Percentiles rank a stretch among this genome's conserved stretches.
phyloP scores from a whole-genome alignment of 352 stramenopile species.

The Peronospora farinosa region DNA sequence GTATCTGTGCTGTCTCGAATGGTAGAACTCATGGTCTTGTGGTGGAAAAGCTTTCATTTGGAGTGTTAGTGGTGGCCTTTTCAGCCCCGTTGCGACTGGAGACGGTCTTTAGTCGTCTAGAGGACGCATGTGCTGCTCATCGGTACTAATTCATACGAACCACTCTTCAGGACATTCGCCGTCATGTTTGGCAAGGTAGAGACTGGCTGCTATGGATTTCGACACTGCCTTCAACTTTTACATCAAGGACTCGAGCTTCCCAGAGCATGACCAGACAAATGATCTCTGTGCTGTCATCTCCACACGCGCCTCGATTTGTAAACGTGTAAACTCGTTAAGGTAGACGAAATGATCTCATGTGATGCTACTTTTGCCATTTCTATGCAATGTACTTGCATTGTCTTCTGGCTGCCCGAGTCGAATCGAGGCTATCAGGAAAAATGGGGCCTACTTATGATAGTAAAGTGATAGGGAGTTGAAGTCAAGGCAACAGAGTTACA shows the following conservation, averaged over 20 bases:
- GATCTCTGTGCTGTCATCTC: slow-evolving; percentile 41
- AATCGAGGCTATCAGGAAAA: slow-evolving; percentile 63
- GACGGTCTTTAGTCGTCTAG: slow-evolving; percentile 28
- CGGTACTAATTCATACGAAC: slow-evolving; percentile 22
- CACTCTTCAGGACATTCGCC: slow-evolving; percentile 12
- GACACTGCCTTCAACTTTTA: slow-evolving; percentile 57
- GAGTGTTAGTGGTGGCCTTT: slow-evolving; percentile 41
- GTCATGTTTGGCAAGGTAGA: not conserved
- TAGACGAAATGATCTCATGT: not conserved
- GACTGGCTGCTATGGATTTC: slow-evolving; percentile 41
- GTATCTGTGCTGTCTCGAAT: slow-evolving; percentile 33
- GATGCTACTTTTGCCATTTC: not conserved
- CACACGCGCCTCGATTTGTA: slow-evolving; percentile 38
- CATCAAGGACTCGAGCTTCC: slow-evolving; percentile 41
- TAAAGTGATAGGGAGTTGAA: no score
- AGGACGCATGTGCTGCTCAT: slow-evolving; percentile 29
- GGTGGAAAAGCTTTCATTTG: slow-evolving; percentile 46
- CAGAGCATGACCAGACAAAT: slow-evolving; percentile 51
- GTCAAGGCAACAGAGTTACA: slow-evolving; percentile 31
- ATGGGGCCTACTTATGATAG: no score
- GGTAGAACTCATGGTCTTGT: slow-evolving; percentile 35
- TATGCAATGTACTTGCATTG: slow-evolving; percentile 25
- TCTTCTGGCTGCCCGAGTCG: slow-evolving; percentile 65
- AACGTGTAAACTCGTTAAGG: slow-evolving; percentile 27
- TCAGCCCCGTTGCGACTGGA: slow-evolving; percentile 32